These are phyloP conservation scores for Trichoderma lentiforme DNA, from an alignment of 2,329 filamentous ascomycete genomes.

Conservation along the genomic window DNA sequence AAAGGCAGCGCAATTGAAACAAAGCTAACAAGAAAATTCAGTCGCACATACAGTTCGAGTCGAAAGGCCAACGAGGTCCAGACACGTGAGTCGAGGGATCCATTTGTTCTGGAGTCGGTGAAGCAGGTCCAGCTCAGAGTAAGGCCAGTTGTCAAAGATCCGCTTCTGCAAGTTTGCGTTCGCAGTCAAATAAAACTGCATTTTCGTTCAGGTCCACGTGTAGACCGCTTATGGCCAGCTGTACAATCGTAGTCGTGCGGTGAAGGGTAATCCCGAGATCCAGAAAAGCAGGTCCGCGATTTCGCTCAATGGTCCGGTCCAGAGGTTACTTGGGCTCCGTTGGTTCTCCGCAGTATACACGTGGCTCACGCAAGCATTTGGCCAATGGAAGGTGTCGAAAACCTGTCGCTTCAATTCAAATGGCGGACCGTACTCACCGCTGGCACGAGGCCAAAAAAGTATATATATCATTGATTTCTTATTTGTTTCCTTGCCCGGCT, in stretches of 20 bases:
- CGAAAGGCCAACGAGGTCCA: constrained; percentile 8
- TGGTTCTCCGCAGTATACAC: constrained; percentile 15
- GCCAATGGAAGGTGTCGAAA: constrained; percentile 12
- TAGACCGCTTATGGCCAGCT: constrained; percentile 5
- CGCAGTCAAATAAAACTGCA: constrained; percentile 33
- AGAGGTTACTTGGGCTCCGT: constrained; percentile 15
- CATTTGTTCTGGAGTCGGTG: constrained; percentile 11
- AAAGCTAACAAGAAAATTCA: constrained; percentile 4
- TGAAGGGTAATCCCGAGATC: constrained; percentile 13
- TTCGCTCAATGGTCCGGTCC: constrained; percentile 29
- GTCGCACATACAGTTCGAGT: constrained; percentile 11
- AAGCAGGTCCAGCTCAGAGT: constrained; percentile 15
- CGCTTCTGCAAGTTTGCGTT: constrained; percentile 29
- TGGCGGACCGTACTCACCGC: constrained; percentile 40
- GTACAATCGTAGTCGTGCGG: constrained; percentile 8
- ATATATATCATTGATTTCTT: constrained; percentile 26
- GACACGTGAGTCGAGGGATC: constrained; percentile 13
- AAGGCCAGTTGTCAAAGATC: constrained; percentile 16
- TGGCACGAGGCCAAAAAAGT: constrained; percentile 24
- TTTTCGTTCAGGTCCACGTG: constrained; percentile 13
- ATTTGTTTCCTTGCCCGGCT: constrained; percentile 30
- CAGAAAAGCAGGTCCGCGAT: constrained; percentile 23
- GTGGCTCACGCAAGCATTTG: constrained; percentile 14
- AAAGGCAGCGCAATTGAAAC: constrained; percentile 5
- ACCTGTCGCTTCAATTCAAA: constrained; percentile 16